Evolutionary conservation across 306 rosid genomes (phyloP).

Genomic region (Alnus glutinosa): DNA sequence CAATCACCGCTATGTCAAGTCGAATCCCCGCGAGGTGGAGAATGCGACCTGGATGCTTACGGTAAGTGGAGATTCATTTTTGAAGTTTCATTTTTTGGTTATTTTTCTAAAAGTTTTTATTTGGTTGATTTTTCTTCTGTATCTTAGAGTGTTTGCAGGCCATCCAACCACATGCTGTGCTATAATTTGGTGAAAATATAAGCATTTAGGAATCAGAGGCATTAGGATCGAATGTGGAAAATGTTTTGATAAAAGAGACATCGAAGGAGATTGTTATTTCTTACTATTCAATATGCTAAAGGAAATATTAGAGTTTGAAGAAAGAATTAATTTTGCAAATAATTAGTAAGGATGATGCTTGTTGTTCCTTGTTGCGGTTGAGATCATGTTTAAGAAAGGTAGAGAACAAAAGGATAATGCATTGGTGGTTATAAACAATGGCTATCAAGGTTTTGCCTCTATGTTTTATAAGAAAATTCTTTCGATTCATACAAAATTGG

Average conservation of each 20-base stretch:
- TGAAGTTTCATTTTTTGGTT: background rate
- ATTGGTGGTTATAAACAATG: background rate
- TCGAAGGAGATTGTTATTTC: background rate
- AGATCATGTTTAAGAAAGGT: background rate
- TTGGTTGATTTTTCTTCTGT: background rate
- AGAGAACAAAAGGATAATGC: background rate
- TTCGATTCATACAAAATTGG: background rate
- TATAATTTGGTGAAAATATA: background rate
- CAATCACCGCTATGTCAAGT: conserved; percentile 31
- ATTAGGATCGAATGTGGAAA: background rate
- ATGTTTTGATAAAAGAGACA: background rate
- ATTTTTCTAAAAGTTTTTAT: background rate
- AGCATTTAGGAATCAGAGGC: background rate
- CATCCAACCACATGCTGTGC: background rate
- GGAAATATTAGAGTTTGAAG: background rate
- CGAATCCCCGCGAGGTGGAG: conserved; percentile 15
- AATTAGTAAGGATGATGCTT: background rate
- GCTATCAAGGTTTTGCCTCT: conserved; percentile 1
- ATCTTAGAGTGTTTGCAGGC: conserved; percentile 2
- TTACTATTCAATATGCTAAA: background rate
- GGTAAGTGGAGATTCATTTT: conserved; percentile 16
- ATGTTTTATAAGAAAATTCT: background rate
- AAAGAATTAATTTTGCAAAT: background rate
- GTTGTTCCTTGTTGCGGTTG: background rate
- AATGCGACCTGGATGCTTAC: conserved; percentile 32